A percentile compares a stretch with the other conserved stretches of the same genome.
Conservation (phyloP, 108 stramenopile genomes). For the Cylindrotheca fusiformis region DNA sequence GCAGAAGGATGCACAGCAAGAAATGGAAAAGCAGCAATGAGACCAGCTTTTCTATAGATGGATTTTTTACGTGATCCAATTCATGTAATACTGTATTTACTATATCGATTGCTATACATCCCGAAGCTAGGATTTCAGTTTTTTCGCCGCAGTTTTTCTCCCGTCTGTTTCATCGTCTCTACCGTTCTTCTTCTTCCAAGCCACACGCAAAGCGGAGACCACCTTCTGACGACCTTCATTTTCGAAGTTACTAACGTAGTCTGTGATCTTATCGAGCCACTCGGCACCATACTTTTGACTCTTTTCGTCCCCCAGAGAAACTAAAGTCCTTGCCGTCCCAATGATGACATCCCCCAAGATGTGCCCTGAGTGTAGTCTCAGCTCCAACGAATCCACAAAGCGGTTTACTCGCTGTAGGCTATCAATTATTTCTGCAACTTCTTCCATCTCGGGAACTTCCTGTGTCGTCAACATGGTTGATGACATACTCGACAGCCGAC, state of each 20-base stretch:
- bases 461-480: conserved; percentile 38
- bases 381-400: conserved; percentile 47
- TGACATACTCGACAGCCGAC: conserved; percentile 23
- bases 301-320: conserved; percentile 75
- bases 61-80: too few relatives aligned
- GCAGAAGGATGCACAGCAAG: conserved; percentile 44
- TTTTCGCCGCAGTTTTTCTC: neutral
- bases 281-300: conserved; percentile 68
- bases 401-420: conserved; percentile 44
- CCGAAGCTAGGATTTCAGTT: conserved; percentile 5
- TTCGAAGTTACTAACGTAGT: conserved; percentile 61
- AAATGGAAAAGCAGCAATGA: neutral
- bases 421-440: conserved; percentile 74
- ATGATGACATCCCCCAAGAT: conserved; percentile 66
- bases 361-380: conserved; percentile 58
- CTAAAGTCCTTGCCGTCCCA: conserved; percentile 67
- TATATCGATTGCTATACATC: too few relatives aligned
- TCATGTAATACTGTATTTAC: too few relatives aligned
- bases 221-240: conserved; percentile 69
- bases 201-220: conserved; percentile 49
- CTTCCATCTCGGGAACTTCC: conserved; percentile 53
- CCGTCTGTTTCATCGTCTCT: neutral
- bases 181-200: conserved; percentile 39
- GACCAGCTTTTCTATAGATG: neutral
- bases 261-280: conserved; percentile 60